These are phyloP conservation scores for Phytopythium cucurbitacearum DNA, from an alignment of 352 stramenopile species.

Conservation along the genomic window DNA sequence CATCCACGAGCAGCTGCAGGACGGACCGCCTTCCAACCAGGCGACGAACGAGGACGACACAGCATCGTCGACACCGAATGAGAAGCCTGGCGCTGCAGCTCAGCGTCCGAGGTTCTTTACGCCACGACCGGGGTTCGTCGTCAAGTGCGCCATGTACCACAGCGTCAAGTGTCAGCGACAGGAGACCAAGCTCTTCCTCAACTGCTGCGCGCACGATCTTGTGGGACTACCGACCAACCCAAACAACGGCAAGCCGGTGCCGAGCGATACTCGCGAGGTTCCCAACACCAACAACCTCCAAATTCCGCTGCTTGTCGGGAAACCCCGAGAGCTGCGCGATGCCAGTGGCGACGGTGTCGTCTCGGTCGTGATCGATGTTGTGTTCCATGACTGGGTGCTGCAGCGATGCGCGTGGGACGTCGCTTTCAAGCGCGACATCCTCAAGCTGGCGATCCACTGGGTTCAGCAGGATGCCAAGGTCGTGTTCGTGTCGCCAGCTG, in stretches of 20 bases:
- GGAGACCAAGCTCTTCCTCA: constrained; percentile 78
- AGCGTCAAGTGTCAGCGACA: constrained; percentile 54
- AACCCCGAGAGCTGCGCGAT: constrained; percentile 47
- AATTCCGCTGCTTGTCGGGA: constrained; percentile 69
- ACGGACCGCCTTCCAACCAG: constrained; percentile 35
- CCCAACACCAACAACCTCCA: constrained; percentile 72
- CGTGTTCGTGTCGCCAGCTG: constrained; percentile 25
- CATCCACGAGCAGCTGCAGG: constrained; percentile 76
- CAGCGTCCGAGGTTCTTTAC: constrained; percentile 47
- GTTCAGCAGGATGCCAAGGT: constrained; percentile 63
- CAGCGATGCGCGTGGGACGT: constrained; percentile 66
- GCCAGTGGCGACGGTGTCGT: constrained; percentile 33
- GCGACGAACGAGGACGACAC: neutral
- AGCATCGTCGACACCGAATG: constrained; percentile 3
- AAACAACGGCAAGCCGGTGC: constrained; percentile 57
- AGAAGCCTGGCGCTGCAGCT: constrained; percentile 5
- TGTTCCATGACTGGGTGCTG: constrained; percentile 79
- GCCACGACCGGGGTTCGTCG: constrained; percentile 63
- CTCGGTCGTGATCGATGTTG: constrained; percentile 57
- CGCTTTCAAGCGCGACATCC: constrained; percentile 78
- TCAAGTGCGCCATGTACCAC: constrained; percentile 64
- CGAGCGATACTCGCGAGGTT: constrained; percentile 48
- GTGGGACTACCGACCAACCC: constrained; percentile 75
- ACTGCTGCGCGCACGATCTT: constrained; percentile 67
- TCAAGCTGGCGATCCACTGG: constrained; percentile 78